These are phyloP conservation scores for Auriculariales sp. DNA, from an alignment of 768 basidiomycete genomes.

Conservation along the genomic window DNA sequence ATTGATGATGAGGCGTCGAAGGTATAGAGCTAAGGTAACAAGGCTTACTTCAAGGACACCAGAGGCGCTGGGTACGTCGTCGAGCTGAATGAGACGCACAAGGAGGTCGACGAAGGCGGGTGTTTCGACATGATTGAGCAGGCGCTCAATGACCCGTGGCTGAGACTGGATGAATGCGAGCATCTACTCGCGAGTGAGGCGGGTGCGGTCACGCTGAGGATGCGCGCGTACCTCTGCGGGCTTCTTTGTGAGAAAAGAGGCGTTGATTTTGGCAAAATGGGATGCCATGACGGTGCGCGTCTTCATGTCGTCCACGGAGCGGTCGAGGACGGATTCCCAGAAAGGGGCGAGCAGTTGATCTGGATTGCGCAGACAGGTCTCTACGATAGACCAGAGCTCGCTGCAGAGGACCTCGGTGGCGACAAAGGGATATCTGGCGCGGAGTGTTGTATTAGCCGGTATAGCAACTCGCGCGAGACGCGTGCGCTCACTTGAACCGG, in stretches of 20 bases:
- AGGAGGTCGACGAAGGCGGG: slow-evolving; percentile 87
- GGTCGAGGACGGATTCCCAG: slow-evolving; percentile 80
- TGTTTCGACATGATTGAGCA: slow-evolving; percentile 76
- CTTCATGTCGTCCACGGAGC: slow-evolving; percentile 74
- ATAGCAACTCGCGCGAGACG: neutral
- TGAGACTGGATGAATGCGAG: slow-evolving; percentile 79
- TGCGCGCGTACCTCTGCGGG: slow-evolving; percentile 57
- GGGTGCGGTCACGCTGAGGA: neutral
- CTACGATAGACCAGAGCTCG: slow-evolving; percentile 90
- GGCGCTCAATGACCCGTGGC: slow-evolving; percentile 63
- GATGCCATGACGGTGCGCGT: slow-evolving; percentile 76
- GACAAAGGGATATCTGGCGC: slow-evolving; percentile 71
- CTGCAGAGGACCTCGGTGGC: slow-evolving; percentile 92
- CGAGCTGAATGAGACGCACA: slow-evolving; percentile 77
- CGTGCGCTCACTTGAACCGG: slow-evolving; percentile 58
- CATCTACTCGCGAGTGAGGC: slow-evolving; percentile 42
- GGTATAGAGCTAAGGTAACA: slow-evolving; percentile 16
- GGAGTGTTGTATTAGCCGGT: neutral
- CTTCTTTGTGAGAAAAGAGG: slow-evolving; percentile 75
- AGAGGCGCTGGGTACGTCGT: slow-evolving; percentile 66
- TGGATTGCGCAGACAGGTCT: slow-evolving; percentile 64
- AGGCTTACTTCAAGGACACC: slow-evolving; percentile 75
- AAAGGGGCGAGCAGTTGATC: slow-evolving; percentile 69
- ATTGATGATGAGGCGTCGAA: slow-evolving; percentile 17
- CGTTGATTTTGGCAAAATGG: slow-evolving; percentile 90